Evolutionary conservation across 331 rosid species (phyloP).

Genomic region (Saraca asoca): DNA sequence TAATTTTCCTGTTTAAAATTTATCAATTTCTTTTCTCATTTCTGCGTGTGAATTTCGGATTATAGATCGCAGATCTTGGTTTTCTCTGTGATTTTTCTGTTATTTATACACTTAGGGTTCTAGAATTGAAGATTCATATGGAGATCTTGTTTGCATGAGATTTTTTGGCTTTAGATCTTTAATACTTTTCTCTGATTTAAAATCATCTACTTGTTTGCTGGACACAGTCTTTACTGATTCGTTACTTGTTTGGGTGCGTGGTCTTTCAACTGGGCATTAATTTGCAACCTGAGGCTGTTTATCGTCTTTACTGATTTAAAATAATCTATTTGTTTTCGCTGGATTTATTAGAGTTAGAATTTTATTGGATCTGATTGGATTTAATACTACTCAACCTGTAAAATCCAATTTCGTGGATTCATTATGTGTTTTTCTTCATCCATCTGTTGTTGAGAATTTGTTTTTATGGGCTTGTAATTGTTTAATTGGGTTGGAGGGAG

Average conservation of each 20-base stretch:
- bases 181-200: no score
- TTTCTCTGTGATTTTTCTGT: neutral
- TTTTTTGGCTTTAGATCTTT: no score
- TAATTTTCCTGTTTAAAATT: no score
- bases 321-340: neutral
- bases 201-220: no score
- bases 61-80: conserved; percentile 16
- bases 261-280: no score
- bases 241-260: no score
- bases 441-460: neutral
- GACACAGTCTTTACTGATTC: neutral
- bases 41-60: neutral
- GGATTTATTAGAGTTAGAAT: neutral
- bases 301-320: neutral
- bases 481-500: neutral
- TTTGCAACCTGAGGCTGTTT: neutral
- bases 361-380: conserved; percentile 1
- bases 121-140: neutral
- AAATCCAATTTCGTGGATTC: neutral
- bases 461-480: neutral
- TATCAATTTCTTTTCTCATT: no score
- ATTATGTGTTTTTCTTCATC: neutral
- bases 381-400: neutral
- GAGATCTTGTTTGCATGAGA: no score
- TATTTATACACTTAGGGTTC: conserved; percentile 8